Evolutionary conservation across 116 monocot species (phyloP), one percentile per base, ranked within the genome.

Genomic region (Iris pallida): DNA sequence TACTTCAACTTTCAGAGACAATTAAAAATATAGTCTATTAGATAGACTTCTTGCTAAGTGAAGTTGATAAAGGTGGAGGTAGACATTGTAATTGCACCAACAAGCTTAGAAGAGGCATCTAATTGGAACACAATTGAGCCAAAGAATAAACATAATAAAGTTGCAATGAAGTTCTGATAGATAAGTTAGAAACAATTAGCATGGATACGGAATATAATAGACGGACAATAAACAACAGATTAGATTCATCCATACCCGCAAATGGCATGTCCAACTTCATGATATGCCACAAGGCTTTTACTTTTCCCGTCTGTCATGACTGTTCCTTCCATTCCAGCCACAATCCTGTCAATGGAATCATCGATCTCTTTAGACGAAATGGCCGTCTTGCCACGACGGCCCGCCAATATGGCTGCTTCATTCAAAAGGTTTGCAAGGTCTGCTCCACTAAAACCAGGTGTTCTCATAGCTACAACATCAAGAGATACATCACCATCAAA

Each of bases 301-400:
- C 95, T 95, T 76, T 91, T 95, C 8, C 91, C 91, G 80, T 95
- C 91, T 43, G 91, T 95, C 95, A 95, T 95, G 15, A 86, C 83
- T 67, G 95, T 95, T 19, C 95, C 95, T 80, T 95, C 95, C 95
- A 95, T 90, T 71, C 95, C 91, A 68, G 95, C 95, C 45, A 95
- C 95, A 78, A 95, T 91, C 64, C 91, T 85, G 75, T 95, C 95
- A 70, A 95, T 95, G 12, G 95, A 95, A 73, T 90, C 95, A 86
- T 95, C 91, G 64, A 95, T 76, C 77, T 95, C 95, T 82, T 95
- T 95, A 20, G 95, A 86, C 17, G 95, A 88, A 65, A 95, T 88
- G 13, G 82, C 91, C 12, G 88, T 79, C 71, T 76, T 88, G 20
- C 86, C 95, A 55, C 95, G 76, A 7, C 91, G 88, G 7, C 95